Evolutionary conservation across 2,329 filamentous ascomycete species (phyloP).

Genomic region (Metarhizium guizhouense): DNA sequence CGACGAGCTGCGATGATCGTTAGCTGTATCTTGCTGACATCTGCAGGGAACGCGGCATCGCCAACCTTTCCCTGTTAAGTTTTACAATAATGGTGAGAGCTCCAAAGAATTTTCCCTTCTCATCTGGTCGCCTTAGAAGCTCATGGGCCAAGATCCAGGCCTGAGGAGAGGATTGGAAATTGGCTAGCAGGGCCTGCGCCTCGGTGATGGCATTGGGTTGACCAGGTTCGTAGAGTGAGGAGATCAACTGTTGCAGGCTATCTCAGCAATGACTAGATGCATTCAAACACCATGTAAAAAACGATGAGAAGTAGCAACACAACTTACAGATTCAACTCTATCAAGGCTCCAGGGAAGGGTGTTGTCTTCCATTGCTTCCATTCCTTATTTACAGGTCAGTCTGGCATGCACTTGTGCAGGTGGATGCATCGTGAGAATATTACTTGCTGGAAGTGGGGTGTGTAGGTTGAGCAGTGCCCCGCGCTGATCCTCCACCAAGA

Average conservation of each 20-base stretch:
- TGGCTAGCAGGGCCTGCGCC: slow-evolving; percentile 66
- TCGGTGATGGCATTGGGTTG: slow-evolving; percentile 36
- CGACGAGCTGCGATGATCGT: slow-evolving; percentile 27
- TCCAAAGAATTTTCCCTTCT: slow-evolving; percentile 83
- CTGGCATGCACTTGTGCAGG: not conserved
- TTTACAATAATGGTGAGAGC: slow-evolving; percentile 91
- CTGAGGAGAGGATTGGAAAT: slow-evolving; percentile 66
- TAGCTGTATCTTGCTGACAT: not conserved
- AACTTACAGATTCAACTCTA: slow-evolving; percentile 16
- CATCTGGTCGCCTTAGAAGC: slow-evolving; percentile 58
- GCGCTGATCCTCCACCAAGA: not conserved
- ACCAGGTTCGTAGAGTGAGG: slow-evolving; percentile 45
- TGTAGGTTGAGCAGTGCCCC: not conserved
- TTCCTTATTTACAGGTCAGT: not conserved
- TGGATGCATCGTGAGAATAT: not conserved
- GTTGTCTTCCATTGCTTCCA: slow-evolving; percentile 10
- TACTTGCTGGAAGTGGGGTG: not conserved
- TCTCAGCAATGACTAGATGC: not conserved
- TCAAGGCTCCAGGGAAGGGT: slow-evolving; percentile 12
- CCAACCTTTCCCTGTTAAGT: slow-evolving; percentile 77
- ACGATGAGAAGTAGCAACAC: not conserved
- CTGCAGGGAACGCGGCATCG: not conserved
- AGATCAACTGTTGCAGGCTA: slow-evolving; percentile 31
- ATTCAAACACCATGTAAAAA: not conserved
- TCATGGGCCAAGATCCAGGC: slow-evolving; percentile 82